A percentile compares a stretch with the other conserved stretches of the same genome.
Evolutionary conservation across 768 basidiomycete species (phyloP).

Genomic region (Lactifluus volemus): DNA sequence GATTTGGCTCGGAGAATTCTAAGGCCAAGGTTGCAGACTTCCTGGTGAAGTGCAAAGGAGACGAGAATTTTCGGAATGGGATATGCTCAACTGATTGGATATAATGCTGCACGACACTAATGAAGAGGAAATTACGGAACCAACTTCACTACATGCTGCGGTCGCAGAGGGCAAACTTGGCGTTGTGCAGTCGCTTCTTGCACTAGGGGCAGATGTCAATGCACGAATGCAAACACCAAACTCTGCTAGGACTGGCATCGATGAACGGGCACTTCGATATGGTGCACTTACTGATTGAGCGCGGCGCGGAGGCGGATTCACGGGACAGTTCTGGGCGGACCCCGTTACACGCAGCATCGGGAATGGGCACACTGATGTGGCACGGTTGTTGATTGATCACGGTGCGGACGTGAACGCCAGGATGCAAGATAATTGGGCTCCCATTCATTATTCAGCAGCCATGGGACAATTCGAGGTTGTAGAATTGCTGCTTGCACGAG

Average conservation of each 20-base stretch:
- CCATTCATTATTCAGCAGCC: neutral
- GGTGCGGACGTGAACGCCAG: constrained; percentile 1
- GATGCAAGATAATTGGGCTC: neutral
- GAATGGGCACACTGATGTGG: neutral
- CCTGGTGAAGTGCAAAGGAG: neutral
- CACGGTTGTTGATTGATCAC: neutral
- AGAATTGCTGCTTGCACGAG: neutral
- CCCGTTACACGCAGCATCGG: neutral
- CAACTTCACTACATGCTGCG: neutral
- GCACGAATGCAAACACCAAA: neutral
- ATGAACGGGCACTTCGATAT: neutral
- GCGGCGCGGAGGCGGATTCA: neutral
- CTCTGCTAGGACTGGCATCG: neutral
- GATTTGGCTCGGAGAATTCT: neutral
- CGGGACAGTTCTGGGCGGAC: neutral
- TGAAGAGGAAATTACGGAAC: neutral
- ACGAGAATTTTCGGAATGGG: neutral
- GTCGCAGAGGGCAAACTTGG: neutral
- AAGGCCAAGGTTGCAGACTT: neutral
- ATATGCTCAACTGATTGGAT: neutral
- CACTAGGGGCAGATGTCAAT: neutral
- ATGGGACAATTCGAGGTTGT: neutral
- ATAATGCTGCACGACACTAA: neutral
- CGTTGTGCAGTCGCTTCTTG: neutral
- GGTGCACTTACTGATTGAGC: neutral